Percentiles rank a stretch among this genome's conserved stretches.
Evolutionary conservation across 768 basidiomycete genomes (phyloP).

Genomic region (Austroboletus eburneus): DNA sequence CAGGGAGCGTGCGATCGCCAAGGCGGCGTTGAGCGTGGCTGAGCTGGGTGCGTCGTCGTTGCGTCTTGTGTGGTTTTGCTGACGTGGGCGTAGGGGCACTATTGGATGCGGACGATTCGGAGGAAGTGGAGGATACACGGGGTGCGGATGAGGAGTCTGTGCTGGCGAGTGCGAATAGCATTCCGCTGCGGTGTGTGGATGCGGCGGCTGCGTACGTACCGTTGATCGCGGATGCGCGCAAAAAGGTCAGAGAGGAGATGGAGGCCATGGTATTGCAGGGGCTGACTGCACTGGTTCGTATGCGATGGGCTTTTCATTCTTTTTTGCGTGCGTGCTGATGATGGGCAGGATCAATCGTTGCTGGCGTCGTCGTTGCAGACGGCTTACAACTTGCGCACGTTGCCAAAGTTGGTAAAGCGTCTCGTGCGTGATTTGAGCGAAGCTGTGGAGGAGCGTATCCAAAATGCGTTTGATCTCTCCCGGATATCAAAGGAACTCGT

Average conservation of each 20-base stretch:
- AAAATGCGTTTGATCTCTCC: constrained; percentile 78
- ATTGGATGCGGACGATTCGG: constrained; percentile 40
- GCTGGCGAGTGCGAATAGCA: constrained; percentile 22
- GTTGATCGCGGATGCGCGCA: constrained; percentile 67
- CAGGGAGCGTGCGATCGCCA: constrained; percentile 82
- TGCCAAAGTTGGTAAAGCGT: constrained; percentile 78
- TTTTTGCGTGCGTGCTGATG: not conserved
- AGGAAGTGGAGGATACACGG: not conserved
- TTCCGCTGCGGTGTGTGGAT: constrained; percentile 70
- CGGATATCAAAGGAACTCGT: constrained; percentile 82
- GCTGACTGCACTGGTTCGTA: constrained; percentile 66
- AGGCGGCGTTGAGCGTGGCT: constrained; percentile 91
- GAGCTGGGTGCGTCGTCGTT: constrained; percentile 71
- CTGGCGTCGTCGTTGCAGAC: constrained; percentile 94
- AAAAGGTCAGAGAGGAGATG: constrained; percentile 80
- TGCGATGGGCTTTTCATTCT: not conserved
- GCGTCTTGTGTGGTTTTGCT: not conserved
- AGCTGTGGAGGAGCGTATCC: constrained; percentile 78
- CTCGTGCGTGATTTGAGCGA: constrained; percentile 78
- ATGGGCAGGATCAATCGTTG: constrained; percentile 75
- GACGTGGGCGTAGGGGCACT: constrained; percentile 40
- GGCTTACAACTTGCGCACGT: constrained; percentile 83
- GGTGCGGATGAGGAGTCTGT: constrained; percentile 9
- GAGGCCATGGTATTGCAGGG: constrained; percentile 84
- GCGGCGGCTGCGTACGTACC: constrained; percentile 67